These are phyloP conservation scores for Teunomyces gatunensis DNA, from an alignment of 805 yeast species.

Conservation along the genomic window DNA sequence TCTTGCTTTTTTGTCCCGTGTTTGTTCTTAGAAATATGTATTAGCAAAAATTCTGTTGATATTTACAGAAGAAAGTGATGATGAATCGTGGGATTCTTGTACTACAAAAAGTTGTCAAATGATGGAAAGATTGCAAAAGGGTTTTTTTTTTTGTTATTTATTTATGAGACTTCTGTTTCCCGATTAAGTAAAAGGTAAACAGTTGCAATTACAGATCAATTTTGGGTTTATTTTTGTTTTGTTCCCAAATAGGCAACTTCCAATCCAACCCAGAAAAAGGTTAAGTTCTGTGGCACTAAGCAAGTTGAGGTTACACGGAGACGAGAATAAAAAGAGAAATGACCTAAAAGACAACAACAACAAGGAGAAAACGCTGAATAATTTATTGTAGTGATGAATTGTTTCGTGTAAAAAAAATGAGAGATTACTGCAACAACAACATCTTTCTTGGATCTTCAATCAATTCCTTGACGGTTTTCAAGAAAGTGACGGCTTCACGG, in stretches of 20 bases:
- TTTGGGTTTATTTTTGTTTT: constrained; percentile 2
- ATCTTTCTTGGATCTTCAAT: constrained; percentile 99
- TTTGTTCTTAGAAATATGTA: no score
- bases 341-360: background rate
- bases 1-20: background rate
- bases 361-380: background rate
- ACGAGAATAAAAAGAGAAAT: background rate
- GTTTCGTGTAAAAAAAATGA: background rate
- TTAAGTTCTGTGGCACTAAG: no score
- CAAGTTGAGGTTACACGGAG: background rate
- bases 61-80: constrained; percentile 1
- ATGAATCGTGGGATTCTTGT: constrained; percentile 1
- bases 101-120: constrained; percentile 3
- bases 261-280: no score
- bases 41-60: no score
- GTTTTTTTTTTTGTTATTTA: background rate
- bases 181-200: constrained; percentile 22
- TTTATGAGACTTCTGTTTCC: constrained; percentile 12
- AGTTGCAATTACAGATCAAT: constrained; percentile 12
- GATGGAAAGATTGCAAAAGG: constrained; percentile 1
- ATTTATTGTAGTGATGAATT: constrained; percentile 1
- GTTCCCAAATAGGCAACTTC: background rate
- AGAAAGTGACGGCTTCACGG: constrained; percentile 97
- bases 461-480: constrained; percentile 92
- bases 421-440: constrained; percentile 46